Conservation (phyloP, 2,329 filamentous ascomycete genomes). For the Hansfordia pulvinata region DNA sequence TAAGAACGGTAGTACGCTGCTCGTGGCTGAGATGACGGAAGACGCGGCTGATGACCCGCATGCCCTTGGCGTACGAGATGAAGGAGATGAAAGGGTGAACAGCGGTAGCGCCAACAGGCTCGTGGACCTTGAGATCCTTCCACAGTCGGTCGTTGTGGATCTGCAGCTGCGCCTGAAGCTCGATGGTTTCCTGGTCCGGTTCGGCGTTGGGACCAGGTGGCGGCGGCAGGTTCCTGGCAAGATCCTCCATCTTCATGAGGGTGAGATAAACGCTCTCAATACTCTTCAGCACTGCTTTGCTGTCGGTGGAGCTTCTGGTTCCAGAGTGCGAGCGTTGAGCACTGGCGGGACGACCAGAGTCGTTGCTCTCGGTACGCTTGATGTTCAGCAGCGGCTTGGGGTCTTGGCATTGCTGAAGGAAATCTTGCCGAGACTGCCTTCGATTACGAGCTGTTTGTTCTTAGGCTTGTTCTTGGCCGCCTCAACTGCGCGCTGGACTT, state of each 20-base stretch:
- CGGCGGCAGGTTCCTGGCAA: conserved; percentile 67
- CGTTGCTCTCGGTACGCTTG: conserved; percentile 67
- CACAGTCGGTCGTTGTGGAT: conserved; percentile 75
- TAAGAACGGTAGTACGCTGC: conserved; percentile 87
- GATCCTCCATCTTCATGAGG: conserved; percentile 88
- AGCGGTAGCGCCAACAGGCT: conserved; percentile 67
- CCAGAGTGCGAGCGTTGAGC: conserved; percentile 22
- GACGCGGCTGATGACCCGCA: conserved; percentile 87
- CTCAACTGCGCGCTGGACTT: conserved; percentile 93
- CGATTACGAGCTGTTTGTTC: conserved; percentile 92
- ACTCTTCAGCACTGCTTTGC: conserved; percentile 71
- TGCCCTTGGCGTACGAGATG: conserved; percentile 87
- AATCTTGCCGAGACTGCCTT: conserved; percentile 93
- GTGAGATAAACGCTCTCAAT: conserved; percentile 82
- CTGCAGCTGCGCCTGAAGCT: conserved; percentile 69
- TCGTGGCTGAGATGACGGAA: conserved; percentile 89
- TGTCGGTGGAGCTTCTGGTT: conserved; percentile 47
- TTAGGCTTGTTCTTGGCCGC: conserved; percentile 96
- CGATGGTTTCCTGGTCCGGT: conserved; percentile 53
- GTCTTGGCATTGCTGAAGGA: conserved; percentile 99
- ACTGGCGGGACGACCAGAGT: conserved; percentile 36
- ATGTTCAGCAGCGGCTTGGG: conserved; percentile 91
- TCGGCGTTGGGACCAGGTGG: conserved; percentile 44
- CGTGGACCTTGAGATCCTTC: conserved; percentile 80
- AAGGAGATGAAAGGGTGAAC: conserved; percentile 93